Evolutionary conservation across 352 stramenopile species (phyloP).

Genomic region (Phytophthora gonapodyides): DNA sequence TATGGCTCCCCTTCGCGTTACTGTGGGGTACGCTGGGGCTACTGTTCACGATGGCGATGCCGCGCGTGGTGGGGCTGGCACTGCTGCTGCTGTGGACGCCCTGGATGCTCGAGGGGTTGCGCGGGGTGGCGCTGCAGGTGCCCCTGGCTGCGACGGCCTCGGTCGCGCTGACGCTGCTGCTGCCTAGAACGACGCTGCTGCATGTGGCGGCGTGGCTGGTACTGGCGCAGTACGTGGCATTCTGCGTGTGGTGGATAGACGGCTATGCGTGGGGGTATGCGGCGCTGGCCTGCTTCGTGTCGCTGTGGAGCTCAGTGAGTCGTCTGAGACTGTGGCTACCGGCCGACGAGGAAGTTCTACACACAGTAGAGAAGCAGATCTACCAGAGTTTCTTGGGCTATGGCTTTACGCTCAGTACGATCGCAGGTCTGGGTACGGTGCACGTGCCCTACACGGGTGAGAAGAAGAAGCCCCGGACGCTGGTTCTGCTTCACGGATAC

Average conservation of each 20-base stretch:
- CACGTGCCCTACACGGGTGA: constrained; percentile 67
- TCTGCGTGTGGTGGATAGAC: neutral
- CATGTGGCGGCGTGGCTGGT: constrained; percentile 26
- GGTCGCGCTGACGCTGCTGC: constrained; percentile 12
- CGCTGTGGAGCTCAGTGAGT: constrained; percentile 30
- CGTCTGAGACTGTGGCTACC: constrained; percentile 49
- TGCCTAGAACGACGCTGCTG: constrained; percentile 24
- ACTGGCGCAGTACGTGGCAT: constrained; percentile 21
- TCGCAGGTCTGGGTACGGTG: constrained; percentile 67
- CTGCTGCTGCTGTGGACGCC: constrained; percentile 25
- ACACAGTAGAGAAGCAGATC: constrained; percentile 54
- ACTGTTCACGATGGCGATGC: constrained; percentile 22
- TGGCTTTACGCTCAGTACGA: constrained; percentile 41
- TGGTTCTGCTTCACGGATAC: constrained; percentile 75
- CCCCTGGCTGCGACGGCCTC: constrained; percentile 16
- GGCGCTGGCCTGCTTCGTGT: constrained; percentile 27
- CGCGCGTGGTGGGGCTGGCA: constrained; percentile 7
- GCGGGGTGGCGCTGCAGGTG: constrained; percentile 11
- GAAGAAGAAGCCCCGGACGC: constrained; percentile 34
- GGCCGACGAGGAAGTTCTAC: constrained; percentile 43
- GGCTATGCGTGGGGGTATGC: constrained; percentile 15
- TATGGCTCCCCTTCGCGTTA: constrained; percentile 20
- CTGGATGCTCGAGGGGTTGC: constrained; percentile 23
- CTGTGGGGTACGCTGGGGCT: constrained; percentile 23
- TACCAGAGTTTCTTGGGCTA: constrained; percentile 55